Conservation (phyloP, 1,139 yeast species). For the Pneumocystis wakefieldiae region DNA sequence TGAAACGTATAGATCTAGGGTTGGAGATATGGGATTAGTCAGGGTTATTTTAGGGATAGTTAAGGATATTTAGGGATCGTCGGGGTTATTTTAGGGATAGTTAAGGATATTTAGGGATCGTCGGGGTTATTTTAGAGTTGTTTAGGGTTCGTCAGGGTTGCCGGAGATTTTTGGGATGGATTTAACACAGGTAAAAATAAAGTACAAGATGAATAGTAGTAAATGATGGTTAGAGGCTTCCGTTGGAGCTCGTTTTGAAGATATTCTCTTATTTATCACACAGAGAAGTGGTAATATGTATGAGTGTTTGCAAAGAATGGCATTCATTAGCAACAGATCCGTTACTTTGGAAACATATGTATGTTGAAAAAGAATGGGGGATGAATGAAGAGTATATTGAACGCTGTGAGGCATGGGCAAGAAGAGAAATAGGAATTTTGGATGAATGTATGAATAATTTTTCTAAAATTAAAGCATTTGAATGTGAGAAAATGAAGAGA, state of each 20-base stretch:
- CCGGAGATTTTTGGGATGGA: no score
- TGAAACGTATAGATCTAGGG: no score
- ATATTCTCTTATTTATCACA: constrained; percentile 7
- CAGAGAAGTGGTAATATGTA: constrained; percentile 8
- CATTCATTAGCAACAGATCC: constrained; percentile 9
- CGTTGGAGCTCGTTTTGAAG: constrained; percentile 8
- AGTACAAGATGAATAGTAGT: no score
- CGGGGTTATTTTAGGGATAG: no score
- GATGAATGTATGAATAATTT: neutral
- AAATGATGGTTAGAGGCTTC: neutral
- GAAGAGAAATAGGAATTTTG: neutral
- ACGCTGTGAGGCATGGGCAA: constrained; percentile 8
- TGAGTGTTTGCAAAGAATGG: constrained; percentile 10
- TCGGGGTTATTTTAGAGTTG: no score
- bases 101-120: no score
- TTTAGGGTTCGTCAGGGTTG: no score
- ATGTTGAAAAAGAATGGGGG: constrained; percentile 10
- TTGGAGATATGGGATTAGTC: neutral
- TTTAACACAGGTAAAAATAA: no score
- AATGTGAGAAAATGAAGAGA: neutral
- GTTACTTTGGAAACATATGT: constrained; percentile 10
- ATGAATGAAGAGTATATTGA: constrained; percentile 6
- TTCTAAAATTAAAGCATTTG: neutral
- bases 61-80: neutral
- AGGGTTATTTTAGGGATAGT: neutral